These are phyloP conservation scores for Castanea sativa DNA, from an alignment of 306 rosid genomes.

Conservation along the genomic window DNA sequence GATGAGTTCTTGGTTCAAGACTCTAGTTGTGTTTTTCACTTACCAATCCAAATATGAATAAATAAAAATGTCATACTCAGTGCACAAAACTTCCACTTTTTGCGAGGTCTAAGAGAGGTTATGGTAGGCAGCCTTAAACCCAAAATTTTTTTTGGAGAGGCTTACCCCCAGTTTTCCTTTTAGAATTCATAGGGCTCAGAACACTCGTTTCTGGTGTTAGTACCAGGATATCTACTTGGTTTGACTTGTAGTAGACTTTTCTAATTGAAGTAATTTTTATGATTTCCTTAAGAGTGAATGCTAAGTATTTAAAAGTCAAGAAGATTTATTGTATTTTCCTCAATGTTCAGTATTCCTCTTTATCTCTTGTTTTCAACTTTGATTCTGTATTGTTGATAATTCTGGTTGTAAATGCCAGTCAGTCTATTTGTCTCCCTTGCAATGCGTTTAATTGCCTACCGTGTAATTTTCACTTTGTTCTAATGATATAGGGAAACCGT, in stretches of 20 bases:
- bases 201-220: not conserved
- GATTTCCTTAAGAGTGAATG: not conserved
- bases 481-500: conserved; percentile 62
- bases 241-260: not conserved
- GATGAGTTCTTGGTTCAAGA: too few relatives aligned
- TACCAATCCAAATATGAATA: too few relatives aligned
- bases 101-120: too few relatives aligned
- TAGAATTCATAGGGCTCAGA: not conserved
- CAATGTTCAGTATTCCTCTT: not conserved
- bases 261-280: not conserved
- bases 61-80: too few relatives aligned
- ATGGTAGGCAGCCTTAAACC: too few relatives aligned
- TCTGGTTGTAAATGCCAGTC: not conserved
- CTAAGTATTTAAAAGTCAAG: not conserved
- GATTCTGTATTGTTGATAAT: not conserved
- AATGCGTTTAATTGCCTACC: conserved; percentile 2
- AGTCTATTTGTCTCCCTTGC: conserved; percentile 3
- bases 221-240: not conserved
- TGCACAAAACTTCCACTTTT: too few relatives aligned
- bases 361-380: not conserved
- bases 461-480: conserved; percentile 17
- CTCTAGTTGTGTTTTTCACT: too few relatives aligned
- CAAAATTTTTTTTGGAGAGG: too few relatives aligned
- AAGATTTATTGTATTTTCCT: not conserved
- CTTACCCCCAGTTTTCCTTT: not conserved